Evolutionary conservation across 163 green algal genomes (phyloP).

Genomic region (Coccomyxa subellipsoidea): DNA sequence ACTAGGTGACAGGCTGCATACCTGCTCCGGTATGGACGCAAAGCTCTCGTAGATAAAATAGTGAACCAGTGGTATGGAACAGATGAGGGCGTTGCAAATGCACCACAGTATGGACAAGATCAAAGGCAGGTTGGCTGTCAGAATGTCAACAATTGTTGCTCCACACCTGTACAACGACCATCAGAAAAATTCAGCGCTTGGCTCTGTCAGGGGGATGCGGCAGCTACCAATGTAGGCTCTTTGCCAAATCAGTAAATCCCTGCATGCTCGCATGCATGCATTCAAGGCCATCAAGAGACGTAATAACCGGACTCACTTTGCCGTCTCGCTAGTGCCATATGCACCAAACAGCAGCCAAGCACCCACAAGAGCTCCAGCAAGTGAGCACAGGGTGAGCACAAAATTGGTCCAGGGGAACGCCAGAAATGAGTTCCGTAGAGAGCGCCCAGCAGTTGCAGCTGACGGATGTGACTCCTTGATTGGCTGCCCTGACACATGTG

Average conservation of each 20-base stretch:
- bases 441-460: no score
- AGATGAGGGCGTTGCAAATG: conserved; percentile 19
- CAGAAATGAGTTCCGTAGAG: not conserved
- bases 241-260: no score
- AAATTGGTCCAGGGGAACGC: not conserved
- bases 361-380: conserved; percentile 8
- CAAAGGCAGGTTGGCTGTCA: conserved; percentile 23
- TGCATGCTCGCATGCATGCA: no score
- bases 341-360: not conserved
- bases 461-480: no score
- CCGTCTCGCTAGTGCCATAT: not conserved
- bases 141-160: not conserved
- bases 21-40: not conserved
- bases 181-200: no score
- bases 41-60: not conserved
- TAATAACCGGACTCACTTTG: not conserved
- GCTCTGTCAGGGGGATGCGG: no score
- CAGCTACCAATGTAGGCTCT: no score
- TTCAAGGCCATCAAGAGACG: not conserved
- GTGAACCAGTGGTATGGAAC: conserved; percentile 8
- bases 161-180: conserved; percentile 10
- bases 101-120: conserved; percentile 20
- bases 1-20: no score
- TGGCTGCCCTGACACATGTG: no score
- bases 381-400: not conserved